Conservation (phyloP, 2,329 filamentous ascomycete genomes). For the Clathrospora elynae region DNA sequence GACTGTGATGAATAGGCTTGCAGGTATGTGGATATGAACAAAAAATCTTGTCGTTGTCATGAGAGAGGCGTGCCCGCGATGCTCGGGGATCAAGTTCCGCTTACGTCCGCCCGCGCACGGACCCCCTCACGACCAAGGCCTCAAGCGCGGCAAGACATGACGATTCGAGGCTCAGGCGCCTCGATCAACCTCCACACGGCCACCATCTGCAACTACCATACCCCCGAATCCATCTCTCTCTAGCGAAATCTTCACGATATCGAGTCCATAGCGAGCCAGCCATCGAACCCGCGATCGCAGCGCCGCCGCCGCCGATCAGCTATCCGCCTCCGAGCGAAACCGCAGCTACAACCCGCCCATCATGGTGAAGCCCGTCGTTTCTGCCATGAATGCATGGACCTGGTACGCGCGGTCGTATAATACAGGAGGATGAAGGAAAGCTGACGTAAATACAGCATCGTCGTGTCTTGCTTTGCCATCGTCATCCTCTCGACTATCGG, state of each 20-base stretch:
- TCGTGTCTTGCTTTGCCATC: constrained; percentile 68
- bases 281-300: constrained; percentile 5
- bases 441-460: constrained; percentile 62
- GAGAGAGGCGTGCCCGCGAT: background rate
- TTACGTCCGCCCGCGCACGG: constrained; percentile 2
- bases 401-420: constrained; percentile 66
- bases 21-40: too few species aligned
- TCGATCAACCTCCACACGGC: constrained; percentile 9
- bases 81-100: background rate
- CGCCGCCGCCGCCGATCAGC: constrained; percentile 18
- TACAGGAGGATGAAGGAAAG: constrained; percentile 1
- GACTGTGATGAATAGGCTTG: too few species aligned
- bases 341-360: constrained; percentile 24
- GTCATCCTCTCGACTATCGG: constrained; percentile 69
- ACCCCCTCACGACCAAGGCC: constrained; percentile 4
- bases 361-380: constrained; percentile 98
- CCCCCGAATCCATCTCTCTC: constrained; percentile 1
- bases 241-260: background rate
- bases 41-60: background rate
- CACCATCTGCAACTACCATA: constrained; percentile 4
- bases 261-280: background rate
- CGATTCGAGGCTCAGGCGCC: constrained; percentile 14
- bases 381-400: constrained; percentile 90
- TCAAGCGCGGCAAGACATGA: constrained; percentile 21
- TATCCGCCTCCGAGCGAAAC: constrained; percentile 15